Evolutionary conservation across 2,329 filamentous ascomycete genomes (phyloP), one percentile per base, ranked within the genome.

Genomic region (Chalara sp.): DNA sequence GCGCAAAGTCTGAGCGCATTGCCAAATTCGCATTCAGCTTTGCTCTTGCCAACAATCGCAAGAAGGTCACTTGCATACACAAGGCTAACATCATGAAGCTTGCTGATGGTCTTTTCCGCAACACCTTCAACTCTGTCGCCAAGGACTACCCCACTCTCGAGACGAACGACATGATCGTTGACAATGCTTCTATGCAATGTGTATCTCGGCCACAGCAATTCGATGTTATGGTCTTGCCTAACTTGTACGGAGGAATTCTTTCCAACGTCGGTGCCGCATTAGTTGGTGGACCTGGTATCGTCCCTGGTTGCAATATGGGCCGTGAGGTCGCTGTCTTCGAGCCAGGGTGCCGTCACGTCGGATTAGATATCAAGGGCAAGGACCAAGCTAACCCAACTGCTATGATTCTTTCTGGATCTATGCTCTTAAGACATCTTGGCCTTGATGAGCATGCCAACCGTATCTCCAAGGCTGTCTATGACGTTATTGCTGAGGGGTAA

Each of bases 31-130:
- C 93, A 60, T 97, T 97, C 72, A 86, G 87, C 69, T 99, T 99
- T 68, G 93, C 93, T 53, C 86, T 97, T 53, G 93, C 93, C 73
- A 99, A 99, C 81, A 92, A 95, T 82, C 84, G 93, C 70, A 92
- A 95, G 81, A 97, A 97, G 87, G 89, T 99, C 52, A 97, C 93
- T 61, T 96, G 92, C 78, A 97, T 99, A 70, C 93, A 99, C 86
- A 99, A 99, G 83, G 93, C 93, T 75, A 99, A 99, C 81, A 99
- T 99, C 78, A 99, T 99, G 93, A 99, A 99, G 83, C 81, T 99
- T 53, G 92, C 91, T 70, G 93, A 99, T 65, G 93, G 93, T 74
- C 87, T 99, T 52, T 99, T 99, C 89, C 87, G 93, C 71, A 92
- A 85, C 76, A 97, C 93, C 62, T 95, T 97, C 81, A 89, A 95